Evolutionary conservation across 148 eudicot genomes (phyloP).

Genomic region (Agrostemma githago): DNA sequence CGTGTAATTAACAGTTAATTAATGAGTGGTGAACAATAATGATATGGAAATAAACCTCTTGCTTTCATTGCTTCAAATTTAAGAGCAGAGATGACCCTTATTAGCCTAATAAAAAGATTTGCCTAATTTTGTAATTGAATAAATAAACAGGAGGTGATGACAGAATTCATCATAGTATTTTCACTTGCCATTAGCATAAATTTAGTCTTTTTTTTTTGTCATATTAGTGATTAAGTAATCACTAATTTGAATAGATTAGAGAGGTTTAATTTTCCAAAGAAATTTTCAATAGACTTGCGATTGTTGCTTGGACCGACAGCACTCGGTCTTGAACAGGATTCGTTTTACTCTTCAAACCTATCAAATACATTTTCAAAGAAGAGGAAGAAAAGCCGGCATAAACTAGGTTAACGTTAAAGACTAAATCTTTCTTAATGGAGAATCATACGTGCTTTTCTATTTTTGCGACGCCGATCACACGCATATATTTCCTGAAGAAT

Average conservation of each 20-base stretch:
- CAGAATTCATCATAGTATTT: slow-evolving; percentile 19
- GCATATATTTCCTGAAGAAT: no score
- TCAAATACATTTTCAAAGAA: background rate
- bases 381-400: background rate
- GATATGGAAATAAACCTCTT: background rate
- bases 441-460: no score
- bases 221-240: background rate
- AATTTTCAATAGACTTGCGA: background rate
- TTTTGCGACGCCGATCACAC: no score
- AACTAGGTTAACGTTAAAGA: background rate
- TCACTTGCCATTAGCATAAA: slow-evolving; percentile 24
- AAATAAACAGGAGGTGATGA: background rate
- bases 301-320: background rate
- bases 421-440: no score
- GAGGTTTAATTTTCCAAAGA: no score
- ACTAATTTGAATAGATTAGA: background rate
- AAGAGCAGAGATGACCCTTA: slow-evolving; percentile 3
- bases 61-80: slow-evolving; percentile 18
- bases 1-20: background rate
- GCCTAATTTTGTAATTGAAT: background rate
- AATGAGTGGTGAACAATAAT: background rate
- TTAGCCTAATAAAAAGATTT: background rate
- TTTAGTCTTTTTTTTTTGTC: background rate
- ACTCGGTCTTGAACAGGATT: background rate
- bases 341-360: background rate